Percentiles rank a stretch among this genome's conserved stretches.
These are phyloP conservation scores for Dothidotthia symphoricarpi DNA, from an alignment of 2,329 filamentous ascomycete genomes.

Conservation along the genomic window DNA sequence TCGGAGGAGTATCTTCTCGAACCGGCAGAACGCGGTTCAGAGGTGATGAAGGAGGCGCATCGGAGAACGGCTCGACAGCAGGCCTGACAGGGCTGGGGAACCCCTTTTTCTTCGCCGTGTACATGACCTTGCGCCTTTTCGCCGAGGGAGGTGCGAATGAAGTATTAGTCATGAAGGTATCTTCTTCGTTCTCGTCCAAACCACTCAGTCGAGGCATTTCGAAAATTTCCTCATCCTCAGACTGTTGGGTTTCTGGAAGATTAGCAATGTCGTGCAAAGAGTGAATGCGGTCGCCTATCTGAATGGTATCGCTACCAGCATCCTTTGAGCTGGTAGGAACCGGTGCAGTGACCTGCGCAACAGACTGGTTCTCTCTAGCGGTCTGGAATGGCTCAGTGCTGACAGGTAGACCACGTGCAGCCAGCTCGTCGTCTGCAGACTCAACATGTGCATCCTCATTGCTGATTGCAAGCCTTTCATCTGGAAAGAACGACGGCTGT, in stretches of 20 bases:
- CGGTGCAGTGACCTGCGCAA: conserved; percentile 17
- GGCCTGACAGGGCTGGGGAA: conserved; percentile 20
- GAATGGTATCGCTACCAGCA: conserved; percentile 14
- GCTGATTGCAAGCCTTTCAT: background rate
- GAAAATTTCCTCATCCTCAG: conserved; percentile 31
- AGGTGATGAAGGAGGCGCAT: conserved; percentile 11
- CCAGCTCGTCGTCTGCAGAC: background rate
- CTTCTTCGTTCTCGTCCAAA: conserved; percentile 34
- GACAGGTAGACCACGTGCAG: conserved; percentile 12
- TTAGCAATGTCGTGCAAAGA: conserved; percentile 40
- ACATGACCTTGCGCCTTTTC: conserved; percentile 35
- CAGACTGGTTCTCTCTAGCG: conserved; percentile 42
- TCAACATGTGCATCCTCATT: background rate
- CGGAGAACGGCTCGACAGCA: conserved; percentile 12
- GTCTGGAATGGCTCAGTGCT: conserved; percentile 30
- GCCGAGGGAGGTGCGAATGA: conserved; percentile 24
- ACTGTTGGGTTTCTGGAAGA: conserved; percentile 34
- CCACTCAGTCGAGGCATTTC: conserved; percentile 37
- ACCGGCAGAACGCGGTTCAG: conserved; percentile 22
- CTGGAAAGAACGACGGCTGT: conserved; percentile 28
- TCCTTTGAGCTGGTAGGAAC: conserved; percentile 16
- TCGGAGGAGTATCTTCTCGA: conserved; percentile 19
- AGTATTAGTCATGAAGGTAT: conserved; percentile 23
- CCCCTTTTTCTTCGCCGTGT: conserved; percentile 19
- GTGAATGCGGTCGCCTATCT: conserved; percentile 14